phyloP scores from a whole-genome alignment of 495 filamentous ascomycete genomes.

The Cercophora sp. region DNA sequence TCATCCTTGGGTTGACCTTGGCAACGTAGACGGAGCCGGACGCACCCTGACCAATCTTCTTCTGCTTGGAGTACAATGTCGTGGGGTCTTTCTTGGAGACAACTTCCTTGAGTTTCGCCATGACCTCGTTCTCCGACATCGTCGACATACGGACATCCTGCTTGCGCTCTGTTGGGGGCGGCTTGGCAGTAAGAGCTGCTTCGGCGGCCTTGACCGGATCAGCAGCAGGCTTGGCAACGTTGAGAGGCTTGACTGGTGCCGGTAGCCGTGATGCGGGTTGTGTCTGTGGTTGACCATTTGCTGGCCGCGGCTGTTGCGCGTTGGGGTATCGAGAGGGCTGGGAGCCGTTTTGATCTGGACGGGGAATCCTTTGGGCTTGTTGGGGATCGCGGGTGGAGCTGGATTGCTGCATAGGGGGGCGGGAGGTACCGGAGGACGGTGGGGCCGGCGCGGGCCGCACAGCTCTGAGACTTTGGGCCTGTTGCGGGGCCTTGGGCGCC shows the following conservation, averaged over 20 bases:
- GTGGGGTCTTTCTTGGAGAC: constrained; percentile 91
- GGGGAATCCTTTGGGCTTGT: constrained; percentile 22
- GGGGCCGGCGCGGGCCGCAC: constrained; percentile 51
- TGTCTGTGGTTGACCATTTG: constrained; percentile 37
- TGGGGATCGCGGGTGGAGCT: constrained; percentile 31
- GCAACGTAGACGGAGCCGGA: constrained; percentile 98
- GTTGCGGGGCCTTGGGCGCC: constrained; percentile 53
- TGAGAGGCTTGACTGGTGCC: constrained; percentile 80
- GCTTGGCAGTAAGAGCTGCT: constrained; percentile 72
- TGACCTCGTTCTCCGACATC: constrained; percentile 95
- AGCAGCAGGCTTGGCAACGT: constrained; percentile 75
- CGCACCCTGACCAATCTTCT: constrained; percentile 98
- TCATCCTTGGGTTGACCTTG: constrained; percentile 64
- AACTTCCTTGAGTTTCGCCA: constrained; percentile 87
- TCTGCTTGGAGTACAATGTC: constrained; percentile 92
- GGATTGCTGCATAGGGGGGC: constrained; percentile 41
- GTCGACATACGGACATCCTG: constrained; percentile 93
- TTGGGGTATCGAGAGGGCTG: constrained; percentile 36
- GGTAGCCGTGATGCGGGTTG: constrained; percentile 56
- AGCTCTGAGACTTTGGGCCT: constrained; percentile 43
- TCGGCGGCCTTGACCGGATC: constrained; percentile 78
- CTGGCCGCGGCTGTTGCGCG: constrained; percentile 27
- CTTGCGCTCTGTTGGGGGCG: constrained; percentile 59
- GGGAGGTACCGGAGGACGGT: constrained; percentile 34
- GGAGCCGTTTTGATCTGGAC: constrained; percentile 26